A percentile compares a stretch with the other conserved stretches of the same genome.
Conservation (phyloP, 805 yeast species). For the Barnettozyma botsteinii region DNA sequence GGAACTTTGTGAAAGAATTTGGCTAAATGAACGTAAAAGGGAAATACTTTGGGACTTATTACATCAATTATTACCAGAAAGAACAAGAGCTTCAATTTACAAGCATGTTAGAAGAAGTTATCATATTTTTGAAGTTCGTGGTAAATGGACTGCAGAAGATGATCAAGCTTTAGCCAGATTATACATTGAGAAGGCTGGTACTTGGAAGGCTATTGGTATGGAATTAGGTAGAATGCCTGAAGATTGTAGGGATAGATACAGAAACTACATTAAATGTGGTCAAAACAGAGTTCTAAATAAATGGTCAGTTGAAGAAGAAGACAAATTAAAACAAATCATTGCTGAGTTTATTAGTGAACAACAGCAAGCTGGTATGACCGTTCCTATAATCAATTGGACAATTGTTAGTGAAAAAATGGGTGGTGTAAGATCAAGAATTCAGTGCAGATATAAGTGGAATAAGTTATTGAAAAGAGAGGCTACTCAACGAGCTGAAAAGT, state of each 20-base stretch:
- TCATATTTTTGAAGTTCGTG: constrained; percentile 82
- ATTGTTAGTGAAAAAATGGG: constrained; percentile 84
- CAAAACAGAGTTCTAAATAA: constrained; percentile 64
- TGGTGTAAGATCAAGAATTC: constrained; percentile 84
- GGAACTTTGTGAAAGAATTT: constrained; percentile 75
- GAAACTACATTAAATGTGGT: constrained; percentile 94
- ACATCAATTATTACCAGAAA: constrained; percentile 71
- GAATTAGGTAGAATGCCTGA: constrained; percentile 92
- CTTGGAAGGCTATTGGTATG: constrained; percentile 84
- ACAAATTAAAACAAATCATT: constrained; percentile 49
- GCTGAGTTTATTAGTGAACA: constrained; percentile 39
- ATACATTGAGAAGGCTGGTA: constrained; percentile 65
- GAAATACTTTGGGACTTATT: constrained; percentile 88
- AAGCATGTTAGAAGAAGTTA: constrained; percentile 89
- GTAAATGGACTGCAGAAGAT: constrained; percentile 84
- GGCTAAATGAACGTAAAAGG: constrained; percentile 80
- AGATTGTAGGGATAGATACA: constrained; percentile 94
- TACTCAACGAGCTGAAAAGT: constrained; percentile 35
- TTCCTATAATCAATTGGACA: constrained; percentile 78
- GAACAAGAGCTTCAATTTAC: constrained; percentile 86
- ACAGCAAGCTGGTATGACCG: constrained; percentile 15
- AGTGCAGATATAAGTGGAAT: constrained; percentile 94
- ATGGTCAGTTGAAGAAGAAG: constrained; percentile 77
- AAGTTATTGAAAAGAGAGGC: constrained; percentile 64
- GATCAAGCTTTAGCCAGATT: constrained; percentile 61